Conservation (phyloP, 139 green algal species). For the Coelastrella sp. region DNA sequence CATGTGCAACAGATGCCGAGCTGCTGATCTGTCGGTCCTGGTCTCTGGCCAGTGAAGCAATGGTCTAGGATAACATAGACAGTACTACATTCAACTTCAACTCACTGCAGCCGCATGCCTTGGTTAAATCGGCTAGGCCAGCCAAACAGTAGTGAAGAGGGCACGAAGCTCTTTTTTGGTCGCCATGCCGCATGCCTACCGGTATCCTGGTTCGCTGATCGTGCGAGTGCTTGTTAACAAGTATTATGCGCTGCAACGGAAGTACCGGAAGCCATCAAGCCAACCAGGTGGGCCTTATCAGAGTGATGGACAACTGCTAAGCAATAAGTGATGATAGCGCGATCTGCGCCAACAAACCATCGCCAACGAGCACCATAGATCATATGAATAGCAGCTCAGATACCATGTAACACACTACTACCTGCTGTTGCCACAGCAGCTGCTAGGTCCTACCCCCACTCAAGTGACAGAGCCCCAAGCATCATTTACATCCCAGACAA, state of each 20-base stretch:
- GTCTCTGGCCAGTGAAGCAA: no score
- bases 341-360: background rate
- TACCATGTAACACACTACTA: background rate
- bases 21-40: no score
- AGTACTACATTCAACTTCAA: no score
- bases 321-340: no score
- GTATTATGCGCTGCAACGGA: constrained; percentile 6
- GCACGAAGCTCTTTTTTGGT: background rate
- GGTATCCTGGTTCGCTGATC: constrained; percentile 19
- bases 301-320: background rate
- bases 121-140: background rate
- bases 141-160: background rate
- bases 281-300: constrained; percentile 5
- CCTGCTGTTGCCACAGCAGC: background rate
- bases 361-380: background rate
- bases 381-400: background rate
- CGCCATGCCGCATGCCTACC: background rate
- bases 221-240: constrained; percentile 9
- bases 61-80: no score
- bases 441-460: background rate
- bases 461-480: background rate
- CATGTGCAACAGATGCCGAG: no score
- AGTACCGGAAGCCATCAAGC: background rate
- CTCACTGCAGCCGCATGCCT: background rate
- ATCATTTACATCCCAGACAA: no score